phyloP scores from a whole-genome alignment of 2,329 filamentous ascomycete species.

The Sporothrix pallida region DNA sequence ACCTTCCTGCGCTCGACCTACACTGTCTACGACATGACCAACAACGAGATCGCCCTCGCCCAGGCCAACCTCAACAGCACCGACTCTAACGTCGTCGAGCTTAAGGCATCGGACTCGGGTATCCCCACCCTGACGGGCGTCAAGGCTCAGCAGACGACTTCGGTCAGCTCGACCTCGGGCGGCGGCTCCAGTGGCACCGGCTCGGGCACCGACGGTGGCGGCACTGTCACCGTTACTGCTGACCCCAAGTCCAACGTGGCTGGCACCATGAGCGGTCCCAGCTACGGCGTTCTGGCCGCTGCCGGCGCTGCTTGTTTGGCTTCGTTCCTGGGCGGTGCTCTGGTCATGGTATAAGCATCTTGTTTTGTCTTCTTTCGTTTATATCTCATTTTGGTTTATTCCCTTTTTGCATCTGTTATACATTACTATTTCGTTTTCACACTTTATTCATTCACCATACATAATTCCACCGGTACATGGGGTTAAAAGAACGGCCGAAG shows the following conservation, averaged over 20 bases:
- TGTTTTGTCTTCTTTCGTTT: neutral
- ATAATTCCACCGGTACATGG: neutral
- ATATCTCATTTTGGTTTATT: neutral
- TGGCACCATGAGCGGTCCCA: slow-evolving; percentile 32
- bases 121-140: slow-evolving; percentile 56
- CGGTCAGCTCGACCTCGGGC: slow-evolving; percentile 16
- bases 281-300: slow-evolving; percentile 36
- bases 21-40: slow-evolving; percentile 60
- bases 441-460: neutral
- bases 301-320: slow-evolving; percentile 39
- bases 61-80: slow-evolving; percentile 59
- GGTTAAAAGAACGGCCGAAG: neutral
- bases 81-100: slow-evolving; percentile 53
- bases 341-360: slow-evolving; percentile 40
- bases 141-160: slow-evolving; percentile 44
- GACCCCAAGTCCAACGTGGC: slow-evolving; percentile 30
- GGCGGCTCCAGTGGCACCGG: slow-evolving; percentile 6
- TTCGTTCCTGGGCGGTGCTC: slow-evolving; percentile 41
- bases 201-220: slow-evolving; percentile 27
- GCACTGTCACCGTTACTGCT: slow-evolving; percentile 33
- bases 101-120: slow-evolving; percentile 47
- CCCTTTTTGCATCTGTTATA: neutral
- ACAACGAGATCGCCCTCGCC: slow-evolving; percentile 58
- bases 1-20: slow-evolving; percentile 58
- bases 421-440: neutral